Conservation (phyloP, 495 filamentous ascomycete species). For the Lasiosphaeris hirsuta region DNA sequence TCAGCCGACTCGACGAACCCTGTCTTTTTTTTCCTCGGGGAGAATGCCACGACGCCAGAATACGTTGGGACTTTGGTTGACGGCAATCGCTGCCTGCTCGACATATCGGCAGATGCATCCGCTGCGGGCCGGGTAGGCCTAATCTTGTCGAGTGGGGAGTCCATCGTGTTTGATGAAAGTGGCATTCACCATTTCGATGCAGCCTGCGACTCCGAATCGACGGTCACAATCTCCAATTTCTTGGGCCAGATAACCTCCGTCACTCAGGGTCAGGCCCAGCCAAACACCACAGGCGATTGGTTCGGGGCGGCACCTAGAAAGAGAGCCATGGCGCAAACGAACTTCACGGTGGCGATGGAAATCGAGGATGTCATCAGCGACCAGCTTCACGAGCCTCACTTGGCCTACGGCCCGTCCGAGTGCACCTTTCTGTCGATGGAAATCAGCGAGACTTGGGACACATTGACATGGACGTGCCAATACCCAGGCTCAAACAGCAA, state of each 20-base stretch:
- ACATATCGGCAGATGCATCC: constrained; percentile 17
- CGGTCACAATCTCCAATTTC: constrained; percentile 17
- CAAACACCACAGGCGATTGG: background rate
- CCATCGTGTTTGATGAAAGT: constrained; percentile 18
- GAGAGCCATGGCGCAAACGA: constrained; percentile 7
- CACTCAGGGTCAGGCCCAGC: background rate
- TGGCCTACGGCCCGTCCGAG: constrained; percentile 18
- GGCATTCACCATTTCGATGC: constrained; percentile 22
- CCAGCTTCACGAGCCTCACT: constrained; percentile 9
- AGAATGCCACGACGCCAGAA: constrained; percentile 19
- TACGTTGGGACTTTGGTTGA: constrained; percentile 20
- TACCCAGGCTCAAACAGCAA: constrained; percentile 19
- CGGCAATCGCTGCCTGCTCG: constrained; percentile 15
- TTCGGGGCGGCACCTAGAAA: background rate
- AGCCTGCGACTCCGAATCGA: constrained; percentile 13
- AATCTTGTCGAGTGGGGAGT: constrained; percentile 7
- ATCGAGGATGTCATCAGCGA: constrained; percentile 11
- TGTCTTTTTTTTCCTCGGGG: constrained; percentile 18
- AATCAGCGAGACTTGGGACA: constrained; percentile 4
- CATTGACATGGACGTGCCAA: constrained; percentile 19
- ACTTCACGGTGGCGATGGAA: constrained; percentile 23
- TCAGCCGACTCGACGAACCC: constrained; percentile 4
- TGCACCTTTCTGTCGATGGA: constrained; percentile 10
- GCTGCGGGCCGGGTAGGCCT: constrained; percentile 14
- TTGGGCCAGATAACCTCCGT: constrained; percentile 15